A percentile compares a stretch with the other conserved stretches of the same genome.
phyloP scores from a whole-genome alignment of 257 asterid genomes.

The Fraxinus pennsylvanica region DNA sequence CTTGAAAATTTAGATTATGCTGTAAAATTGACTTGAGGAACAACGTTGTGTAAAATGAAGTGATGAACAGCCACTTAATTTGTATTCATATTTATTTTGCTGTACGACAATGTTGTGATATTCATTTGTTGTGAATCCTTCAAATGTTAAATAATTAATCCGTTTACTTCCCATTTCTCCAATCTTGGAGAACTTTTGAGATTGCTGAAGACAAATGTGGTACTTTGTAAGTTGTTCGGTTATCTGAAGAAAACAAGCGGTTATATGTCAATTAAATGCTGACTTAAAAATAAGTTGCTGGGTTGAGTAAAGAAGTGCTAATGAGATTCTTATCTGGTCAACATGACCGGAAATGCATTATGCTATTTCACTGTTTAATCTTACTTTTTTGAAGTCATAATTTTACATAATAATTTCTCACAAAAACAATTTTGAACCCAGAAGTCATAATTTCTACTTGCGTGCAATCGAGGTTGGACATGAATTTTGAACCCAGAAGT shows the following conservation, averaged over 20 bases:
- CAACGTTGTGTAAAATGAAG: constrained; percentile 20
- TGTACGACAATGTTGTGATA: constrained; percentile 22
- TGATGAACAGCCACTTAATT: neutral
- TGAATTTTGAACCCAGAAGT: neutral
- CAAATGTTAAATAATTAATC: neutral
- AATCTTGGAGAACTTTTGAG: neutral
- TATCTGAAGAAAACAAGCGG: no score
- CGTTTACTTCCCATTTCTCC: neutral
- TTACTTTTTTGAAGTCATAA: no score
- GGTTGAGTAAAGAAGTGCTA: neutral
- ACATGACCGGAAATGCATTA: no score
- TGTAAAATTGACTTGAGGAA: constrained; percentile 25
- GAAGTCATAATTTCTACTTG: neutral
- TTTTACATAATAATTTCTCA: no score
- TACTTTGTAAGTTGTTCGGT: neutral
- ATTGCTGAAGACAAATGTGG: neutral
- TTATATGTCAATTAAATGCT: neutral
- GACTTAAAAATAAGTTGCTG: neutral
- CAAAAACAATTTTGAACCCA: neutral
- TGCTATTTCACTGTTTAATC: no score
- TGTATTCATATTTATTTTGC: constrained; percentile 36
- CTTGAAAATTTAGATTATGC: constrained; percentile 26
- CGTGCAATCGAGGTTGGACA: neutral
- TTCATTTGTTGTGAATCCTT: constrained; percentile 2
- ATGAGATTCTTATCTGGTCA: no score